Conservation (phyloP, 139 green algal species). For the Eudorina sp. region DNA sequence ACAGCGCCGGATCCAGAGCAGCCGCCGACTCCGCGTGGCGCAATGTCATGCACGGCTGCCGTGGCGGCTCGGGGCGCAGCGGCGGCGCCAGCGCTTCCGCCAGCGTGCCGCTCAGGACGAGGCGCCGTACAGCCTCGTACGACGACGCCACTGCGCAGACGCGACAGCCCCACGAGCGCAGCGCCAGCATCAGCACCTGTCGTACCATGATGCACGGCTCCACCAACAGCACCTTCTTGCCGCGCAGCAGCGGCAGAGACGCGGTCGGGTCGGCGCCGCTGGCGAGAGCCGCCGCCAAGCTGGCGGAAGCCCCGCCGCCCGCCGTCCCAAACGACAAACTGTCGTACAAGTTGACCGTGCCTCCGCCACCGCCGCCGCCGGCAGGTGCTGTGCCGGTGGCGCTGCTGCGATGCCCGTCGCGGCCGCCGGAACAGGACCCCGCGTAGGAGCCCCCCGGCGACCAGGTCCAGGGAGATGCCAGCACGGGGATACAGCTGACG, state of each 20-base stretch:
- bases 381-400: background rate
- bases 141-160: slow-evolving; percentile 75
- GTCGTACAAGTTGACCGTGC: background rate
- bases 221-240: slow-evolving; percentile 77
- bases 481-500: background rate
- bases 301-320: background rate
- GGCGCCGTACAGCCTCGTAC: slow-evolving; percentile 59
- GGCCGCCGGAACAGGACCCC: background rate
- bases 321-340: background rate
- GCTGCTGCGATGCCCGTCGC: background rate
- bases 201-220: slow-evolving; percentile 78
- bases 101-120: slow-evolving; percentile 60
- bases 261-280: slow-evolving; percentile 6
- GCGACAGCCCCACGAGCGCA: slow-evolving; percentile 75
- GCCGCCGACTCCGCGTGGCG: background rate
- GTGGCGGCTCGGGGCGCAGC: background rate
- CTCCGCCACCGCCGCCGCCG: background rate
- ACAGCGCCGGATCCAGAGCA: slow-evolving; percentile 23
- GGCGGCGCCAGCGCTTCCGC: background rate
- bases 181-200: slow-evolving; percentile 66
- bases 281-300: background rate
- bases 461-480: background rate
- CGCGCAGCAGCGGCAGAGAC: slow-evolving; percentile 58
- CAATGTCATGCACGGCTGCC: slow-evolving; percentile 44
- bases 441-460: background rate